Base-by-base conservation (phyloP, 1,139 yeast genomes). In the Saccharomyces pastorianus region DNA sequence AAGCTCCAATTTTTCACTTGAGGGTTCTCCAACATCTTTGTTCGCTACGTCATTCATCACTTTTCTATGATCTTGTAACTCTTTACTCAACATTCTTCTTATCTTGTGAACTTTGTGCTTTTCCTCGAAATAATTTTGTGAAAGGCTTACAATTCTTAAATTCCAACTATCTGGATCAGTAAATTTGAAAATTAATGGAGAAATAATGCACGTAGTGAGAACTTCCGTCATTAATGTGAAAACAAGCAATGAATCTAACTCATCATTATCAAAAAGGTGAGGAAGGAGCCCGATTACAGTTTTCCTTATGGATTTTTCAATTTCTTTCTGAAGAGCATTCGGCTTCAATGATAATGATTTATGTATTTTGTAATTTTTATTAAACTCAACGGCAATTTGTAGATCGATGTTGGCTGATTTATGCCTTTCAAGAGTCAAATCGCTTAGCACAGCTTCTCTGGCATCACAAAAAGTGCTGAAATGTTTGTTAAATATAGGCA, bases 151-250 rank as follows among this genome's bases (percentile, higher is more conserved):
- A 20, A 89, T 76, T 52, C 77, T 65, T 54, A 81, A 77, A 65
- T 90, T 91, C 80, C 85, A 85, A 58, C 83, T 86, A 65, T 89
- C 96, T 1, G 93, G 81, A 55, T 87, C 93, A 0, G 85, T 73
- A 0, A 86, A 63, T 73, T 85, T 78, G 25, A 73, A 69, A 28
- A 87, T 64, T 0, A 85, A 66, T 0, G 88, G 86, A n/a, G 68
- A 66, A 5, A 84, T 53, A 0, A 83, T 77, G 51, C 80, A 78
- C 38, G 83, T 74, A 0, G 89, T 71, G 3, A 88, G 56, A 6
- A 91, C 75, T 63, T 91, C 96, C 20, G 84, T 74, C 0, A 85
- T 66, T 17, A 91, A 71, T 0, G 78, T 67, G 0, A 63, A 56
- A 0, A 81, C 83, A 3, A 83, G 73, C 0, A 74, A 74, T 14